phyloP scores from a whole-genome alignment of 1,284 basidiomycete species.

The Rhizopogon parksii region DNA sequence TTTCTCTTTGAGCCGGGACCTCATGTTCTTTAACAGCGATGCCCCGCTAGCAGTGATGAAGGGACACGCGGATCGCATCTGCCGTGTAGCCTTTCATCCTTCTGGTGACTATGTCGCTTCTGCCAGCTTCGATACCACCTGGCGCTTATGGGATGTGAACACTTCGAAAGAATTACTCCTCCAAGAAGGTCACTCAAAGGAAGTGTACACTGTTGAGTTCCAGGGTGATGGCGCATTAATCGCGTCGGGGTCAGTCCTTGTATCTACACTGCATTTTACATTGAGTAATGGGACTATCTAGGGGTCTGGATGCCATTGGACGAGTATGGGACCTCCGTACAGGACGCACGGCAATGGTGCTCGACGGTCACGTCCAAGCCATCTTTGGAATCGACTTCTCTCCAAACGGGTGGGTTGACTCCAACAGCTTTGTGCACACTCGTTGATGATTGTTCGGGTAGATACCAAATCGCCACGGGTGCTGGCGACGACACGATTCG shows the following conservation, averaged over 20 bases:
- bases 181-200: constrained; percentile 97
- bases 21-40: constrained; percentile 45
- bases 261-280: not conserved
- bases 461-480: constrained; percentile 95
- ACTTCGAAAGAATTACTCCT: constrained; percentile 77
- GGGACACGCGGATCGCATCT: constrained; percentile 89
- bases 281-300: constrained; percentile 27
- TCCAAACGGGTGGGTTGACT: constrained; percentile 75
- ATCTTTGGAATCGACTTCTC: constrained; percentile 92
- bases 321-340: constrained; percentile 96
- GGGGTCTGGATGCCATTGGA: constrained; percentile 94
- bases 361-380: constrained; percentile 94
- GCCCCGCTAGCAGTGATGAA: constrained; percentile 72
- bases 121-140: constrained; percentile 97
- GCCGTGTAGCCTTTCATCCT: constrained; percentile 93
- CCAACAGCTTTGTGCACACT: constrained; percentile 1
- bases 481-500: constrained; percentile 96
- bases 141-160: constrained; percentile 92
- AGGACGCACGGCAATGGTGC: constrained; percentile 94
- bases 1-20: constrained; percentile 1
- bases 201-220: constrained; percentile 93
- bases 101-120: constrained; percentile 90
- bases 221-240: constrained; percentile 92
- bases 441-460: constrained; percentile 29
- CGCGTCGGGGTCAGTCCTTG: constrained; percentile 73